These are phyloP conservation scores for Fusarium anthophilum DNA, from an alignment of 2,329 filamentous ascomycete genomes.

Conservation along the genomic window DNA sequence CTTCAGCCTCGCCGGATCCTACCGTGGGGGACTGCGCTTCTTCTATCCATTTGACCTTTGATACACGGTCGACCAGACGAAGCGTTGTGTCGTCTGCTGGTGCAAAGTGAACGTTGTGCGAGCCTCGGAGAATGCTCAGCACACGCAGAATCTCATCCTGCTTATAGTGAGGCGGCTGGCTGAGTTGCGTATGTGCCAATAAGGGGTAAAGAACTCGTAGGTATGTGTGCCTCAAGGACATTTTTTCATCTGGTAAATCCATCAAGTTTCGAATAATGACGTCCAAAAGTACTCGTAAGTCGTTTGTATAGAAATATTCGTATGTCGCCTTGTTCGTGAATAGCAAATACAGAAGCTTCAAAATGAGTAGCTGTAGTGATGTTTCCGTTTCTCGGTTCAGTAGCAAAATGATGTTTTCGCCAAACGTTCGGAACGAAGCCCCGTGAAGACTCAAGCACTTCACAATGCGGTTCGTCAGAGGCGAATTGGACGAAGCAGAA, in stretches of 20 bases:
- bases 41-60: slow-evolving; percentile 75
- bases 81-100: slow-evolving; percentile 83
- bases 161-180: slow-evolving; percentile 89
- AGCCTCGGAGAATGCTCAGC: slow-evolving; percentile 73
- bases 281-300: slow-evolving; percentile 91
- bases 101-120: slow-evolving; percentile 77
- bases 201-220: slow-evolving; percentile 91
- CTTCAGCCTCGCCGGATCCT: slow-evolving; percentile 52
- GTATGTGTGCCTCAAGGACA: slow-evolving; percentile 87
- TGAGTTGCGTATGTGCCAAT: slow-evolving; percentile 89
- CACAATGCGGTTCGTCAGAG: slow-evolving; percentile 90
- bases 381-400: slow-evolving; percentile 96
- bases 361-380: slow-evolving; percentile 91
- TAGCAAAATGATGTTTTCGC: slow-evolving; percentile 94
- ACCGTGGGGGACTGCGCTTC: slow-evolving; percentile 43
- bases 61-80: slow-evolving; percentile 79
- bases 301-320: slow-evolving; percentile 99
- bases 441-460: slow-evolving; percentile 88
- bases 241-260: slow-evolving; percentile 86
- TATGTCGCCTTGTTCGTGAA: slow-evolving; percentile 93
- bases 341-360: slow-evolving; percentile 93
- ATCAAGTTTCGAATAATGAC: slow-evolving; percentile 97
- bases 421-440: slow-evolving; percentile 88
- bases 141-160: slow-evolving; percentile 82
- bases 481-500: slow-evolving; percentile 51